phyloP scores from a whole-genome alignment of 2,329 filamentous ascomycete species.

The Apiospora rasikravindrae region DNA sequence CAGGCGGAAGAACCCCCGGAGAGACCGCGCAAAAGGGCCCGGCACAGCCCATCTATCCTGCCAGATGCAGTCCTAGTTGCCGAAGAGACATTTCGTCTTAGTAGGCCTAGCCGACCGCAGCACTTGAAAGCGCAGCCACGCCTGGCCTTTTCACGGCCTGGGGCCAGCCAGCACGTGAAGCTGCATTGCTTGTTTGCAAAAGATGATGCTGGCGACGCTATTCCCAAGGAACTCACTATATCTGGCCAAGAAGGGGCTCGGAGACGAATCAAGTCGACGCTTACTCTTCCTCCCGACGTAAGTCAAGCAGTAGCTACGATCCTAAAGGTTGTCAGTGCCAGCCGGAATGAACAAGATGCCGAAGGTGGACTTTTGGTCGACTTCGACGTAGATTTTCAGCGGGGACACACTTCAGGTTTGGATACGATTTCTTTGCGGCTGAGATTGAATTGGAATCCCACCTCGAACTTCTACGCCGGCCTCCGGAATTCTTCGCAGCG shows the following conservation, averaged over 20 bases:
- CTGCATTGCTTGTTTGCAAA: background rate
- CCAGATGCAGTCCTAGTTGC: constrained; percentile 16
- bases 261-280: constrained; percentile 8
- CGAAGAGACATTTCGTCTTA: background rate
- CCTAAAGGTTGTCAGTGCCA: constrained; percentile 16
- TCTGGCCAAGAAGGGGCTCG: constrained; percentile 7
- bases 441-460: constrained; percentile 50
- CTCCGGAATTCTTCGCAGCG: constrained; percentile 40
- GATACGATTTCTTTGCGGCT: constrained; percentile 41
- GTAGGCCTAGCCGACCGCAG: constrained; percentile 7
- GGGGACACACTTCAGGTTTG: constrained; percentile 27
- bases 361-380: constrained; percentile 41
- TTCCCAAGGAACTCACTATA: constrained; percentile 1
- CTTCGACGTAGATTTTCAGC: constrained; percentile 39
- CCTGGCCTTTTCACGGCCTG: constrained; percentile 5
- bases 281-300: background rate
- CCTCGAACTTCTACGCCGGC: constrained; percentile 36
- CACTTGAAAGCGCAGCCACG: constrained; percentile 17
- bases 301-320: constrained; percentile 17
- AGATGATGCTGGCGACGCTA: background rate
- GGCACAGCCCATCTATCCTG: background rate
- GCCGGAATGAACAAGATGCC: constrained; percentile 19
- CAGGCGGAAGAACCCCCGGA: background rate
- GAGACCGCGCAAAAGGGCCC: background rate
- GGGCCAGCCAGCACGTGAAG: constrained; percentile 13